A percentile compares a stretch with the other conserved stretches of the same genome.
These are phyloP conservation scores for Vigna unguiculata DNA, from an alignment of 306 rosid genomes.

Conservation along the genomic window DNA sequence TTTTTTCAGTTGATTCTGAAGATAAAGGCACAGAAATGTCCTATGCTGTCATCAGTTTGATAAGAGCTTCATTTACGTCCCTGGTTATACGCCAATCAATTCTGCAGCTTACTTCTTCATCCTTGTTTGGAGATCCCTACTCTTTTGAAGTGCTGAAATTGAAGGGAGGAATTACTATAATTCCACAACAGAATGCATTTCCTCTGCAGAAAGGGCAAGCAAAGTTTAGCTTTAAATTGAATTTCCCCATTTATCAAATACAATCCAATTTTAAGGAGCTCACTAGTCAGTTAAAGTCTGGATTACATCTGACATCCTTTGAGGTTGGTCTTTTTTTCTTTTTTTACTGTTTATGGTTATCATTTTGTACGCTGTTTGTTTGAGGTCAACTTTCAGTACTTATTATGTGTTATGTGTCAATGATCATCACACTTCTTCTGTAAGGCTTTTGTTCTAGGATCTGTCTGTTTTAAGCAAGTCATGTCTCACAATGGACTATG, in stretches of 20 bases:
- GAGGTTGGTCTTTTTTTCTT: conserved; percentile 65
- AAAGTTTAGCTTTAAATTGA: conserved; percentile 75
- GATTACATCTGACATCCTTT: conserved; percentile 66
- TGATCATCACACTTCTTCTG: conserved; percentile 15
- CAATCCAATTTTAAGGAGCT: conserved; percentile 66
- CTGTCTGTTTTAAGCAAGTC: conserved; percentile 8
- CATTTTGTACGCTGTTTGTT: not conserved
- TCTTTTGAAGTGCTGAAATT: conserved; percentile 83
- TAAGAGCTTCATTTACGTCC: conserved; percentile 52
- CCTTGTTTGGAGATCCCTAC: conserved; percentile 68
- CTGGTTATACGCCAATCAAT: conserved; percentile 53
- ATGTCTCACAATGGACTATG: conserved; percentile 30
- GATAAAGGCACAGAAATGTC: conserved; percentile 55
- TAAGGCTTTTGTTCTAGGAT: conserved; percentile 29
- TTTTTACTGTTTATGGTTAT: conserved; percentile 19
- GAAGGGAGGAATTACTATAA: conserved; percentile 81
- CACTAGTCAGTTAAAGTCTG: conserved; percentile 72
- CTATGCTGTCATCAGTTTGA: conserved; percentile 63
- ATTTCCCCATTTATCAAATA: conserved; percentile 76
- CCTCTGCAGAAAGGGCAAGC: conserved; percentile 76
- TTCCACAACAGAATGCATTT: conserved; percentile 74
- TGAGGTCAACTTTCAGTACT: conserved; percentile 33
- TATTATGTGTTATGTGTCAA: conserved; percentile 33
- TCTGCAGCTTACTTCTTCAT: conserved; percentile 61
- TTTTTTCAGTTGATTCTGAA: conserved; percentile 70